A percentile compares a stretch with the other conserved stretches of the same genome.
These are phyloP conservation scores for Tricholoma sp. DNA, from an alignment of 768 basidiomycete species.

Conservation along the genomic window DNA sequence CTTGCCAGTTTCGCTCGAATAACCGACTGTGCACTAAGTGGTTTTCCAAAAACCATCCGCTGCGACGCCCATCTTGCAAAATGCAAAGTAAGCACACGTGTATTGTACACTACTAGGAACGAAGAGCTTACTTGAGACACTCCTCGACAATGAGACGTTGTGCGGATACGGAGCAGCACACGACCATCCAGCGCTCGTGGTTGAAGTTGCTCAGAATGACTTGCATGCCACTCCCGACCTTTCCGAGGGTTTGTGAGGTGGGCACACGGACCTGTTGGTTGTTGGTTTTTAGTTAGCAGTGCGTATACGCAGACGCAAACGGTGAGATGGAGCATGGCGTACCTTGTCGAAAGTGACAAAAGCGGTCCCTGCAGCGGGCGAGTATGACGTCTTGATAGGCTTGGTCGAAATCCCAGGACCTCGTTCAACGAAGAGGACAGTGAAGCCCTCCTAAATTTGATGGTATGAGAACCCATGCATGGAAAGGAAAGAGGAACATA, in stretches of 20 bases:
- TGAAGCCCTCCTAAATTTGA: conserved; percentile 55
- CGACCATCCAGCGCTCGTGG: conserved; percentile 89
- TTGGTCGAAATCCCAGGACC: conserved; percentile 75
- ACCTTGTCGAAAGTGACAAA: conserved; percentile 77
- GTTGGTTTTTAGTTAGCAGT: neutral
- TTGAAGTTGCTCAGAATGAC: conserved; percentile 86
- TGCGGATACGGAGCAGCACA: conserved; percentile 60
- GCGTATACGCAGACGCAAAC: neutral
- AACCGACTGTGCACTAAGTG: conserved; percentile 75
- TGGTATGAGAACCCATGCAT: neutral
- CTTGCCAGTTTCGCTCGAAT: conserved; percentile 81
- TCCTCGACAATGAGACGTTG: conserved; percentile 86
- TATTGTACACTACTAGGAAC: conserved; percentile 4
- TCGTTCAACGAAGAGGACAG: conserved; percentile 72
- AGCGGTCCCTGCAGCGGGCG: conserved; percentile 85
- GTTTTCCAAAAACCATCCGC: conserved; percentile 87
- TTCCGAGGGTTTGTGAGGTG: conserved; percentile 81
- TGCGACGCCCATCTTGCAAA: conserved; percentile 76
- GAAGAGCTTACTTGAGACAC: conserved; percentile 63
- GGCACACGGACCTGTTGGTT: conserved; percentile 82
- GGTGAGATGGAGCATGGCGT: neutral
- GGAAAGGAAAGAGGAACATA: neutral
- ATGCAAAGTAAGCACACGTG: neutral
- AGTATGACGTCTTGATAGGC: conserved; percentile 91
- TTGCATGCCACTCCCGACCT: conserved; percentile 77